Conservation (phyloP, 768 basidiomycete species). For the Inosperma sp. region DNA sequence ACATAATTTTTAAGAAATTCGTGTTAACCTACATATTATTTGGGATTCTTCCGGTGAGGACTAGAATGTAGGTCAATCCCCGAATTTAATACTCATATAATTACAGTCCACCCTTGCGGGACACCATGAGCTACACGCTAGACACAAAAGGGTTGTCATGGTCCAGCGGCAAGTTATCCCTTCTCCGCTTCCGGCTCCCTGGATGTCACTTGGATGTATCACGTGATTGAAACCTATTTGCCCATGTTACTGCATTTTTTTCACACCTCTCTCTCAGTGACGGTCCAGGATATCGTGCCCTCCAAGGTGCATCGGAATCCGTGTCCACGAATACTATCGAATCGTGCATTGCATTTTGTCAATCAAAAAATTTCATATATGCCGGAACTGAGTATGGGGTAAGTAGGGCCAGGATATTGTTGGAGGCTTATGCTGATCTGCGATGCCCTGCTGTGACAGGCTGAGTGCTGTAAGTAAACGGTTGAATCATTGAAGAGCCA, state of each 20-base stretch:
- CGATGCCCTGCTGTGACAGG: constrained; percentile 16
- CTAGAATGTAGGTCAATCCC: too few relatives aligned
- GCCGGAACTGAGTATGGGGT: constrained; percentile 63
- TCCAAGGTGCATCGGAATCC: constrained; percentile 43
- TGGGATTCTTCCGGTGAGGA: too few relatives aligned
- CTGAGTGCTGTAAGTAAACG: constrained; percentile 29
- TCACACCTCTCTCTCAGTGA: constrained; percentile 46
- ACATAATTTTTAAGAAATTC: too few relatives aligned
- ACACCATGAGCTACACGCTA: neutral
- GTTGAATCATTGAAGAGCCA: neutral
- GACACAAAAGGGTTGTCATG: too few relatives aligned
- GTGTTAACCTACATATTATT: too few relatives aligned
- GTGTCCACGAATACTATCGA: constrained; percentile 58
- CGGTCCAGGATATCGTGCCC: constrained; percentile 50
- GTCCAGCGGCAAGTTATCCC: constrained; percentile 37
- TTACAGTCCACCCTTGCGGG: neutral
- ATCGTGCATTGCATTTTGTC: constrained; percentile 45
- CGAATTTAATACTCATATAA: too few relatives aligned
- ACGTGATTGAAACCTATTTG: constrained; percentile 40
- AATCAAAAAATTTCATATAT: constrained; percentile 46
- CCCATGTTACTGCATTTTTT: too few relatives aligned
- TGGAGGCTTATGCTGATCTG: neutral
- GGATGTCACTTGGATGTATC: constrained; percentile 59
- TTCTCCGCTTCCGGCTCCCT: constrained; percentile 45
- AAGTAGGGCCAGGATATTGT: constrained; percentile 11